phyloP scores from a whole-genome alignment of 2,329 filamentous ascomycete genomes.

The Apiospora sp. region DNA sequence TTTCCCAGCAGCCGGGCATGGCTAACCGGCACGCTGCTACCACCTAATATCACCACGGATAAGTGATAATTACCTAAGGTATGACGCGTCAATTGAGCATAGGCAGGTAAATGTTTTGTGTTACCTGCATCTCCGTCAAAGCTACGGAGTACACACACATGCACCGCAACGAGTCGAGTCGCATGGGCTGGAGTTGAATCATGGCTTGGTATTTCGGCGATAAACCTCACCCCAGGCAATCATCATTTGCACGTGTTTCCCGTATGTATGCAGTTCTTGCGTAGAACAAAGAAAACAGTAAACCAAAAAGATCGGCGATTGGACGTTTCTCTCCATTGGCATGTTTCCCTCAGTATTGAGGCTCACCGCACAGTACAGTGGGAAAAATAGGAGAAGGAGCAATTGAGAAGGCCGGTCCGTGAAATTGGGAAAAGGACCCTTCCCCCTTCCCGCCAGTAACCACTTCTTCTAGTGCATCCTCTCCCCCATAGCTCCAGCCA shows the following conservation, averaged over 20 bases:
- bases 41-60: not conserved
- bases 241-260: not conserved
- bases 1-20: not conserved
- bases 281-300: not conserved
- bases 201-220: not conserved
- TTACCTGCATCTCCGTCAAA: not conserved
- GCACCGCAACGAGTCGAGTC: conserved; percentile 9
- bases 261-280: no score
- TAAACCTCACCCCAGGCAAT: not conserved
- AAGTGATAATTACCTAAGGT: conserved; percentile 11
- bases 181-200: not conserved
- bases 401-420: not conserved
- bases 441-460: not conserved
- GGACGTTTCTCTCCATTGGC: not conserved
- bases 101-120: not conserved
- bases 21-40: conserved; percentile 19
- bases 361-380: not conserved
- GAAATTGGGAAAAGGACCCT: conserved; percentile 14
- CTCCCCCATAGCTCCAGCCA: not conserved
- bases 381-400: conserved; percentile 11
- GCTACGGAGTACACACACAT: not conserved
- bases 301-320: conserved; percentile 2
- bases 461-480: not conserved
- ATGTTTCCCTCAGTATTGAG: not conserved
- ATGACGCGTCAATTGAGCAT: conserved; percentile 16